Percentiles rank a stretch among this genome's conserved stretches.
Evolutionary conservation across 2,329 filamentous ascomycete genomes (phyloP).

Genomic region (Aspergillus pseudoglaucus): DNA sequence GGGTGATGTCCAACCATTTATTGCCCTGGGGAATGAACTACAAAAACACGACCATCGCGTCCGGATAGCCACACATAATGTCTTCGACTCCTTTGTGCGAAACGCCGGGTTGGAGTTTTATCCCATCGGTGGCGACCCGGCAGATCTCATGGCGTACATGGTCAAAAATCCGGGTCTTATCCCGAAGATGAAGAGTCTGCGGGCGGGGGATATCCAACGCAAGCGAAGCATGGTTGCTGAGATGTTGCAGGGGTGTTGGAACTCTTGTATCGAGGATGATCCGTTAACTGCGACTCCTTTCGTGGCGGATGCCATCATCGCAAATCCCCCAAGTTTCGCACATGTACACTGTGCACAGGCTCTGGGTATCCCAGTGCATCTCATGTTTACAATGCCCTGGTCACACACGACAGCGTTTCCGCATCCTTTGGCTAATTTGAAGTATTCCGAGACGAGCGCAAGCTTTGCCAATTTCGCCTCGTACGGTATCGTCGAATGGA

Average conservation of each 20-base stretch:
- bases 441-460: constrained; percentile 26
- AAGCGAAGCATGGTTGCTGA: constrained; percentile 29
- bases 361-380: constrained; percentile 45
- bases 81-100: constrained; percentile 50
- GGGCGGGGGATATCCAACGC: constrained; percentile 27
- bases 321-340: constrained; percentile 48
- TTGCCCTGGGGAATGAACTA: constrained; percentile 49
- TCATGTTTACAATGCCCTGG: constrained; percentile 52
- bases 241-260: constrained; percentile 37
- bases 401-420: constrained; percentile 40
- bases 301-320: constrained; percentile 50
- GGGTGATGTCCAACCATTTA: constrained; percentile 55
- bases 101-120: constrained; percentile 52
- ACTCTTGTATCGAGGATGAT: constrained; percentile 32
- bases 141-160: constrained; percentile 48
- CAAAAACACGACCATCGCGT: constrained; percentile 49
- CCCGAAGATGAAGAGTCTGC: constrained; percentile 31
- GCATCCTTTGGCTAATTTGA: constrained; percentile 47
- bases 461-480: constrained; percentile 39
- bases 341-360: constrained; percentile 49
- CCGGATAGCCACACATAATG: constrained; percentile 50
- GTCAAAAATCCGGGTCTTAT: constrained; percentile 43
- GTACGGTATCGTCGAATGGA: constrained; percentile 43
- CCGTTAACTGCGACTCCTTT: constrained; percentile 34
- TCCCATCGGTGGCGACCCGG: constrained; percentile 52